Evolutionary conservation across 2,329 filamentous ascomycete species (phyloP).

Genomic region (Pseudocercospora fijiensis): DNA sequence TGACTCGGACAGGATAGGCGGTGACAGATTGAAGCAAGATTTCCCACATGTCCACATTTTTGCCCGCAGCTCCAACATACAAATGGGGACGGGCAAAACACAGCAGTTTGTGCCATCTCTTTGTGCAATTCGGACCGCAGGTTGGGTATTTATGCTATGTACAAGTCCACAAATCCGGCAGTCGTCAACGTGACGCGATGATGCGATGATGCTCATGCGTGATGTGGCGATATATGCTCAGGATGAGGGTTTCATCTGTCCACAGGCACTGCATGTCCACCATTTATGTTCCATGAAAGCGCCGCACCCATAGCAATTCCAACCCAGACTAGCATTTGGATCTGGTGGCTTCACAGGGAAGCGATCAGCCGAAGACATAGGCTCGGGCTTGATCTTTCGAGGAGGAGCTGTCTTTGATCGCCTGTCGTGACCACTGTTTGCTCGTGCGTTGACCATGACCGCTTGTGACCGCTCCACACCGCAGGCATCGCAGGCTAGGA

Average conservation of each 20-base stretch:
- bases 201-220: neutral
- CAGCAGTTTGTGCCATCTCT: neutral
- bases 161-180: neutral
- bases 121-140: neutral
- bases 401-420: constrained; percentile 25
- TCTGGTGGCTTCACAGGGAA: constrained; percentile 29
- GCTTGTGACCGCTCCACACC: constrained; percentile 53
- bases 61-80: neutral
- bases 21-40: too few relatives aligned
- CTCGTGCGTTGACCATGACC: constrained; percentile 33
- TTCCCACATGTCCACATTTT: too few relatives aligned
- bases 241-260: constrained; percentile 57
- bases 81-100: too few relatives aligned
- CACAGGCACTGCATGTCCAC: constrained; percentile 64
- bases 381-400: constrained; percentile 2
- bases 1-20: too few relatives aligned
- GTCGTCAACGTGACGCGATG: neutral
- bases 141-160: neutral
- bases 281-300: constrained; percentile 64
- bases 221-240: constrained; percentile 29
- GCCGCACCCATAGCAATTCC: constrained; percentile 59
- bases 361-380: constrained; percentile 11
- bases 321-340: constrained; percentile 54
- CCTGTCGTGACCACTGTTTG: constrained; percentile 6
- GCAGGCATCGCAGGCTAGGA: constrained; percentile 62